Conservation (phyloP, 176 grass and related monocot species). For the Cocos nucifera region DNA sequence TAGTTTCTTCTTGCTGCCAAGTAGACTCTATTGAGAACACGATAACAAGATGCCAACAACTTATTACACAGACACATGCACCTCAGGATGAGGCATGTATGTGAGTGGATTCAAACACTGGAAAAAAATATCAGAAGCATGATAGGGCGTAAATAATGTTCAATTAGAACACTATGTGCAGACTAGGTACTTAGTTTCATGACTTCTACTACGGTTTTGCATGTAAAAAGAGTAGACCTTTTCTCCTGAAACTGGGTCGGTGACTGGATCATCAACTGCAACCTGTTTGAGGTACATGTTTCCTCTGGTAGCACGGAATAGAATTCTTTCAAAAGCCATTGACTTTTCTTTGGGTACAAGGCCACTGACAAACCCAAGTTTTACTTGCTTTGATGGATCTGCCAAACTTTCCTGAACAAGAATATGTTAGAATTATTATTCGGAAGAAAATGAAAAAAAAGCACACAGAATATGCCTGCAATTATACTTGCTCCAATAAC, state of each 20-base stretch:
- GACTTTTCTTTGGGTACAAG: conserved; percentile 96
- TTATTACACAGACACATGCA: too few relatives aligned
- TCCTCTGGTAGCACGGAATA: conserved; percentile 88
- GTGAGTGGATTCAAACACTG: too few relatives aligned
- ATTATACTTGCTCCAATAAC: conserved; percentile 60
- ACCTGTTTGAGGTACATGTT: conserved; percentile 91
- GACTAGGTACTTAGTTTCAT: too few relatives aligned
- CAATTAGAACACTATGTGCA: too few relatives aligned
- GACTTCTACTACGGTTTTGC: too few relatives aligned
- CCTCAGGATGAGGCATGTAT: too few relatives aligned
- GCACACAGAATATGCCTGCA: neutral
- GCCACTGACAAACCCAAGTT: conserved; percentile 87
- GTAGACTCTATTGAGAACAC: too few relatives aligned
- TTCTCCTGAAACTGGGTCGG: conserved; percentile 77
- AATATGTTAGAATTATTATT: conserved; percentile 11
- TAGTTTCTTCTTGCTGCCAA: too few relatives aligned
- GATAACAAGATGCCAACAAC: too few relatives aligned
- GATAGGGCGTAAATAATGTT: too few relatives aligned
- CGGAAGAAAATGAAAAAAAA: conserved; percentile 12
- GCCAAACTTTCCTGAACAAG: conserved; percentile 58
- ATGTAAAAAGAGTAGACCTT: conserved; percentile 43
- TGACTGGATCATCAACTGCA: conserved; percentile 71
- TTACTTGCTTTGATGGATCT: conserved; percentile 96
- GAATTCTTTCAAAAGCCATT: conserved; percentile 90
- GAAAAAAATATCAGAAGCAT: too few relatives aligned